Evolutionary conservation across 257 asterid species (phyloP).

Genomic region (Fraxinus americana): DNA sequence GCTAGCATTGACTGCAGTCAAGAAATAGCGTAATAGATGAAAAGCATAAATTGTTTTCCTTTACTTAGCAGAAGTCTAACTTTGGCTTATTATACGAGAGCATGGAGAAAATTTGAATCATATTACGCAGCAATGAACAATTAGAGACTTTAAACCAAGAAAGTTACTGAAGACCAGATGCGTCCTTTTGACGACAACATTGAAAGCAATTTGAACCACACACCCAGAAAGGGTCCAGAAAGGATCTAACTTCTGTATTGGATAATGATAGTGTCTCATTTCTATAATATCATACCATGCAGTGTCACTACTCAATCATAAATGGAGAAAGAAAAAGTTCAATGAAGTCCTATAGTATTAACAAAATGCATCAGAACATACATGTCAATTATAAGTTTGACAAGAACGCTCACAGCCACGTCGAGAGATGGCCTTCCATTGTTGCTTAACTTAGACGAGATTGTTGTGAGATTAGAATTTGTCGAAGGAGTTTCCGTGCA

Average conservation of each 20-base stretch:
- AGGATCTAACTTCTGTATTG: not conserved
- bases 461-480: constrained; percentile 63
- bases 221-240: not conserved
- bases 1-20: not conserved
- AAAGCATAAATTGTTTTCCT: not conserved
- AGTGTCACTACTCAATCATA: not conserved
- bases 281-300: not conserved
- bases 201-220: not conserved
- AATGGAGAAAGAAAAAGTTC: not conserved
- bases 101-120: constrained; percentile 4
- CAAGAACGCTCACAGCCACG: constrained; percentile 97
- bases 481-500: constrained; percentile 83
- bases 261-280: not conserved
- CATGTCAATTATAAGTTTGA: constrained; percentile 98
- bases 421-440: constrained; percentile 96
- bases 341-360: not conserved
- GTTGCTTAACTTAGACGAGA: constrained; percentile 81
- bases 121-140: not conserved
- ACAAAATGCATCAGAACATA: constrained; percentile 48
- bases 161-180: not conserved
- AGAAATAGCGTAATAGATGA: not conserved
- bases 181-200: not conserved
- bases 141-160: constrained; percentile 5
- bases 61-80: not conserved
- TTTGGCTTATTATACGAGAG: not conserved